phyloP scores from a whole-genome alignment of 2,329 filamentous ascomycete species.

The Emmonsiellopsis sp. region DNA sequence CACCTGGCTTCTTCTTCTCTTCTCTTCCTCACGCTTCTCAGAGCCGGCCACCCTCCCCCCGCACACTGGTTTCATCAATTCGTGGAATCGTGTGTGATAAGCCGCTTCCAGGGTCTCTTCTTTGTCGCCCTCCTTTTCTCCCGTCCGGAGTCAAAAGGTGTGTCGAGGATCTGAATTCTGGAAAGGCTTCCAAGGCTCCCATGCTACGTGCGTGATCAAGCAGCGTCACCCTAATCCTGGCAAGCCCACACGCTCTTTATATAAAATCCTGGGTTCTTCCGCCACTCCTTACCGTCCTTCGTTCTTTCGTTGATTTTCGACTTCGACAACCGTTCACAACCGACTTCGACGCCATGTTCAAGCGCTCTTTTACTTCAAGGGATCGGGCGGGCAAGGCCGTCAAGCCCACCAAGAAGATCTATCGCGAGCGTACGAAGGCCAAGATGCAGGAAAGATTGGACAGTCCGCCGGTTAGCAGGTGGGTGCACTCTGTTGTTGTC shows the following conservation, averaged over 20 bases:
- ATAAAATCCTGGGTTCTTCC: conserved; percentile 30
- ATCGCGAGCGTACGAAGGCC: conserved; percentile 71
- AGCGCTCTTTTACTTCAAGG: conserved; percentile 76
- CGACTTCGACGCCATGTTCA: conserved; percentile 64
- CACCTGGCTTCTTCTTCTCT: conserved; percentile 27
- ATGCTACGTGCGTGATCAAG: conserved; percentile 45
- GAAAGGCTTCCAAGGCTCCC: conserved; percentile 47
- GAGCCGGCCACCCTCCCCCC: conserved; percentile 30
- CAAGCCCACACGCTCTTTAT: conserved; percentile 32
- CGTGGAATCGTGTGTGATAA: conserved; percentile 41
- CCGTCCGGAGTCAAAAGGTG: conserved; percentile 17
- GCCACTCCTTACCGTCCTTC: conserved; percentile 37
- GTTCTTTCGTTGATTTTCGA: conserved; percentile 37
- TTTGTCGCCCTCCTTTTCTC: conserved; percentile 20
- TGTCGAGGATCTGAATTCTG: conserved; percentile 23
- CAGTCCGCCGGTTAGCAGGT: conserved; percentile 46
- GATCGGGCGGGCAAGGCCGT: conserved; percentile 82
- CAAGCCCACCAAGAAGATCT: conserved; percentile 66
- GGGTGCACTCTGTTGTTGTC: conserved; percentile 12
- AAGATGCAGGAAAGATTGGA: conserved; percentile 81
- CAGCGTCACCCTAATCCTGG: conserved; percentile 33
- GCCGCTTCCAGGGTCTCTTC: conserved; percentile 14
- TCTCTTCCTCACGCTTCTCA: conserved; percentile 39
- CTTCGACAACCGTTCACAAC: conserved; percentile 20
- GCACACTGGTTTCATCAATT: conserved; percentile 19